Base-by-base conservation (phyloP, 305 asterid genomes). In the Solanum aculeatissimum region DNA sequence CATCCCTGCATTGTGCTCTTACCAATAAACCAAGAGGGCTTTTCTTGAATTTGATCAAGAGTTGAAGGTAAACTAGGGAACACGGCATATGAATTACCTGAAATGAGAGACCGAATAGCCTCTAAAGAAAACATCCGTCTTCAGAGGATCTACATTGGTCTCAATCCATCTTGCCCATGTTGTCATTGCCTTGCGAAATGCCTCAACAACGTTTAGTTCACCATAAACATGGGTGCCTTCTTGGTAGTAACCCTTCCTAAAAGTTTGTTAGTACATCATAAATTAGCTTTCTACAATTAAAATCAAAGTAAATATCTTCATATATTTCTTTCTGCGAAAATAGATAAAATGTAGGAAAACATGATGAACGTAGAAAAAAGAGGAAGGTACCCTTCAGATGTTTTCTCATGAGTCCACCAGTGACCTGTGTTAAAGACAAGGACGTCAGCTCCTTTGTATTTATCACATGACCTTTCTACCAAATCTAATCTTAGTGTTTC, bases 331-430 rank as follows among this genome's bases (percentile, higher is more conserved):
- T 21, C 47, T 45, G 7, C 10, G 7, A 60, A 81, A 14, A 58
- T 54, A 25, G 6, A 62, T 63, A 9, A 4, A 32, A 32, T 29
- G 7, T 54, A 47, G n/a, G 14, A 35, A 53, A 29, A 25, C 80
- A 82, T 2, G 66, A 66, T 18, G 13, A 47, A 72, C 9, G 51
- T 25, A 25, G 58, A 38, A 42, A 35, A 14, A 29, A 15, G 47
- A 32, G 3, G 29, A 6, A 11, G 23, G 87, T 86, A 96, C 99
- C 99, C 98, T 54, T 89, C 91, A 54, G 98, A 92, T 49, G 98
- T 96, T 89, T 96, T 96, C 88, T 96, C 98, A 65, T 96, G 99
- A 88, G 99, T 96, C 99, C 99, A 96, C 98, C 99, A 96, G 83
- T 96, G 99, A 23, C 98, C 99, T 6, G 98, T 96, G 84, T 96